Percentiles rank a stretch among this genome's conserved stretches.
Evolutionary conservation across 2,329 filamentous ascomycete species (phyloP).

Genomic region (Grosmannia huntii): DNA sequence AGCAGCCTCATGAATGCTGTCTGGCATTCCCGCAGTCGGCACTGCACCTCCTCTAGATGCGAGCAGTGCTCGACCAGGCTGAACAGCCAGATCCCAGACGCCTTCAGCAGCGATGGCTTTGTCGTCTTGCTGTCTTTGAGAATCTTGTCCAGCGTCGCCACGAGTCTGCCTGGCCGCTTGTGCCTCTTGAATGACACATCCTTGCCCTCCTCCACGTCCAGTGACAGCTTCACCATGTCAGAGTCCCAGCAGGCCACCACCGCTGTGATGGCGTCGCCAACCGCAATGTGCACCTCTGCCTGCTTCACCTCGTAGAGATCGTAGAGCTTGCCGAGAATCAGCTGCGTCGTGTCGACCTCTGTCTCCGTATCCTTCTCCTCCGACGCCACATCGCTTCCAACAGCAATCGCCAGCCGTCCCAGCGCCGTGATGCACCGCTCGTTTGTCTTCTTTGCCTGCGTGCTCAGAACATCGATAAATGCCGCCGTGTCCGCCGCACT

Average conservation of each 20-base stretch:
- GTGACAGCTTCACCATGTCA: slow-evolving; percentile 57
- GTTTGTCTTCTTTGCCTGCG: slow-evolving; percentile 64
- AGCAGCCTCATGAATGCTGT: slow-evolving; percentile 78
- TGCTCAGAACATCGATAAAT: slow-evolving; percentile 49
- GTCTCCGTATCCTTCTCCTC: slow-evolving; percentile 14
- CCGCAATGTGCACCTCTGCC: slow-evolving; percentile 77
- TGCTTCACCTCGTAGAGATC: slow-evolving; percentile 72
- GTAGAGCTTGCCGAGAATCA: slow-evolving; percentile 57
- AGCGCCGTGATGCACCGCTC: slow-evolving; percentile 72
- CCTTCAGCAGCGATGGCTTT: slow-evolving; percentile 81
- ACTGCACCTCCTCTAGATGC: slow-evolving; percentile 60
- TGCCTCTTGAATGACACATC: slow-evolving; percentile 19
- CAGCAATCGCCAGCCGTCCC: slow-evolving; percentile 55
- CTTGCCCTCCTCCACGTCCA: slow-evolving; percentile 56
- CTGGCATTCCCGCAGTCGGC: slow-evolving; percentile 65
- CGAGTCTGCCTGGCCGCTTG: slow-evolving; percentile 29
- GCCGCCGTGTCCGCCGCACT: slow-evolving; percentile 17
- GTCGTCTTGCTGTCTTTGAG: slow-evolving; percentile 67
- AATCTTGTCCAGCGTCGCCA: slow-evolving; percentile 54
- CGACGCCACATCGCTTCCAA: slow-evolving; percentile 11
- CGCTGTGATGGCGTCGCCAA: slow-evolving; percentile 77
- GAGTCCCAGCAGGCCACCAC: slow-evolving; percentile 74
- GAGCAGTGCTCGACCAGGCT: slow-evolving; percentile 85
- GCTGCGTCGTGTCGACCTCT: slow-evolving; percentile 21
- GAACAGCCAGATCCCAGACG: slow-evolving; percentile 89